phyloP scores from a whole-genome alignment of 225 moss, liverwort and hornwort genomes.

The Marchantia paleacea region DNA sequence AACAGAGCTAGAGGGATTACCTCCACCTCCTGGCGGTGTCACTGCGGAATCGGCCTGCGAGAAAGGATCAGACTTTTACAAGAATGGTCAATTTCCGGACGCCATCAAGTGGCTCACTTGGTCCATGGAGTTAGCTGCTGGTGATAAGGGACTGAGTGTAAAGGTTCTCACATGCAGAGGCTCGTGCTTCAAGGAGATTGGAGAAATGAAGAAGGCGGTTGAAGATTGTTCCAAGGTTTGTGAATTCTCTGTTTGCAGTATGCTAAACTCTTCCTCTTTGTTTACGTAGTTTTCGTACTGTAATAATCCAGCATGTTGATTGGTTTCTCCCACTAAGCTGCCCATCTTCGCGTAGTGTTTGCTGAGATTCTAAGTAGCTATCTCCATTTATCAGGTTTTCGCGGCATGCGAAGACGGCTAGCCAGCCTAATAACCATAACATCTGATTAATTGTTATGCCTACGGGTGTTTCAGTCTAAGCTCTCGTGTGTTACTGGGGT shows the following conservation, averaged over 20 bases:
- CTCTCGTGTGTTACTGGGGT: no score
- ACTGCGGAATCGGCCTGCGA: conserved; percentile 55
- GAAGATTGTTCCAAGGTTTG: conserved; percentile 83
- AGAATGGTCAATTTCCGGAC: conserved; percentile 91
- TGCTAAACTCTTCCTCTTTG: no score
- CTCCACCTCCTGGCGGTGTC: conserved; percentile 76
- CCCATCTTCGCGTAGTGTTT: no score
- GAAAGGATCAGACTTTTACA: conserved; percentile 79
- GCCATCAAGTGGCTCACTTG: conserved; percentile 99
- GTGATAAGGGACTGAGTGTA: conserved; percentile 39
- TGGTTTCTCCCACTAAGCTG: no score
- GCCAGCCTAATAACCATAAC: no score
- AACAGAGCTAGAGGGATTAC: conserved; percentile 90
- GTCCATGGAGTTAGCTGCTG: conserved; percentile 64
- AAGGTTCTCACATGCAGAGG: conserved; percentile 77
- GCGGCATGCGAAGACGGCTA: no score
- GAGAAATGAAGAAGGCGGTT: conserved; percentile 96
- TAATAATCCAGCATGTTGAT: no score
- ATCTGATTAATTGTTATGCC: no score
- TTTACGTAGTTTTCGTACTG: no score
- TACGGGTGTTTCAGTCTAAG: no score
- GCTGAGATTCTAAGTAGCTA: no score
- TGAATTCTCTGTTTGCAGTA: background rate
- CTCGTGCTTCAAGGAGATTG: conserved; percentile 95
- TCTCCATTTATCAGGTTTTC: no score